These are phyloP conservation scores for Saposhnikovia divaricata DNA, from an alignment of 129 eudicot genomes.

Conservation along the genomic window DNA sequence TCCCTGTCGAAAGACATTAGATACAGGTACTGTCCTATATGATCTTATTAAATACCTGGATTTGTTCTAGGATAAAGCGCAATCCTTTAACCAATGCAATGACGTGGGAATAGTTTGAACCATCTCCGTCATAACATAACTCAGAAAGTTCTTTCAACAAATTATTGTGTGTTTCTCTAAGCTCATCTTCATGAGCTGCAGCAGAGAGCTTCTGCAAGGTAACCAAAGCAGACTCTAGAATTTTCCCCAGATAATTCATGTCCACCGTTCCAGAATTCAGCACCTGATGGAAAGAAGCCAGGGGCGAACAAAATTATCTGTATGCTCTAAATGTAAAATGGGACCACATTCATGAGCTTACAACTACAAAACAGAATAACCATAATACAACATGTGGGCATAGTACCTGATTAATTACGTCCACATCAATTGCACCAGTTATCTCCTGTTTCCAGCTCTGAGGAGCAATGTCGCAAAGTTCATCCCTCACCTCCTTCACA, in stretches of 20 bases:
- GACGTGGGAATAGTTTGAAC: slow-evolving; percentile 42
- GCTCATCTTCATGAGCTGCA: slow-evolving; percentile 62
- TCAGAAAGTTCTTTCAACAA: slow-evolving; percentile 56
- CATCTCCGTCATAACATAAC: slow-evolving; percentile 36
- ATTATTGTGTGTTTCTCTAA: slow-evolving; percentile 55
- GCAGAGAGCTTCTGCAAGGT: slow-evolving; percentile 92
- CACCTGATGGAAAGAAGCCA: slow-evolving; percentile 26
- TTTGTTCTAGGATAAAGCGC: slow-evolving; percentile 76
- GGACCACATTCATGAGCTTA: background rate
- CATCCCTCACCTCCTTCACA: slow-evolving; percentile 83
- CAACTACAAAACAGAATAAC: no score
- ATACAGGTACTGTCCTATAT: background rate
- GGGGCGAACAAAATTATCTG: background rate
- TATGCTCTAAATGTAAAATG: background rate
- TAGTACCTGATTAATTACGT: slow-evolving; percentile 70
- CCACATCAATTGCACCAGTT: slow-evolving; percentile 65
- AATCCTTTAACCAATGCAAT: slow-evolving; percentile 77
- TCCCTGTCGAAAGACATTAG: background rate
- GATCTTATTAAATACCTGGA: slow-evolving; percentile 43
- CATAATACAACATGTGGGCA: background rate
- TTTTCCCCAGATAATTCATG: slow-evolving; percentile 66
- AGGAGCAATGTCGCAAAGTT: slow-evolving; percentile 80
- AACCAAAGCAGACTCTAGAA: slow-evolving; percentile 67
- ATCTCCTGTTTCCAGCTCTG: slow-evolving; percentile 84
- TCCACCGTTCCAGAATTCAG: slow-evolving; percentile 65